Evolutionary conservation across 2,329 filamentous ascomycete genomes (phyloP), one percentile per base, ranked within the genome.

Genomic region (Chrysosphaeria jannelii): DNA sequence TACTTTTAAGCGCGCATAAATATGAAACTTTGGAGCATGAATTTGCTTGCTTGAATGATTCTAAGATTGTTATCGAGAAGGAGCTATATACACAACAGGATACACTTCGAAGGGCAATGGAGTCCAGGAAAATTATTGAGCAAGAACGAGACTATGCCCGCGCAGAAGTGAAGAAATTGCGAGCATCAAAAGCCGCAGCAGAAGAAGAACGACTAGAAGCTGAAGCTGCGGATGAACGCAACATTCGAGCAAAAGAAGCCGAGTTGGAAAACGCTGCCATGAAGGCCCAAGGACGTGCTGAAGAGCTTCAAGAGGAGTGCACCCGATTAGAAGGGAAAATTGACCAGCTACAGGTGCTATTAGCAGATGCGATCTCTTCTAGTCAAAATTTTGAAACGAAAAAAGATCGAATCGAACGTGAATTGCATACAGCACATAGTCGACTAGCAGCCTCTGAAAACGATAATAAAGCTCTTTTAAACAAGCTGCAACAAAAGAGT

Each of bases 11-110:
- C 4, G 78, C 91, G 34, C 79, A 90, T 45, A 88, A 85, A 39
- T 74, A 68, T 35, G 54, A 71, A 21, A 62, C 68, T 23, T 51
- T 97, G 29, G 68, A 79, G 39, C 66, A 79, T 13, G 78, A 93
- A 32, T 89, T 66, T 34, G 68, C 88, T 23, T 60, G 63, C 16
- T 53, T 93, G 16, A 90, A 90, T 35, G 78, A 91, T 31, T 68
- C 76, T 14, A 97, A 97, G 44, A 90, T 91, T 35, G 89, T 67
- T 22, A 90, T 97, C 31, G 81, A 97, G 43, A 93, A 91, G 42
- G 81, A 93, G 43, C 67, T 97, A 41, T 93, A 93, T 39, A 69
- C 74, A 5, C 81, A 93, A 38, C 79, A 91, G 41, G 81, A 97
- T 38, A 71, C 74, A 8, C 57, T 91, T 21, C 65, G 85, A 18